Conservation (phyloP, 2,329 filamentous ascomycete species). For the Alternaria triticina region DNA sequence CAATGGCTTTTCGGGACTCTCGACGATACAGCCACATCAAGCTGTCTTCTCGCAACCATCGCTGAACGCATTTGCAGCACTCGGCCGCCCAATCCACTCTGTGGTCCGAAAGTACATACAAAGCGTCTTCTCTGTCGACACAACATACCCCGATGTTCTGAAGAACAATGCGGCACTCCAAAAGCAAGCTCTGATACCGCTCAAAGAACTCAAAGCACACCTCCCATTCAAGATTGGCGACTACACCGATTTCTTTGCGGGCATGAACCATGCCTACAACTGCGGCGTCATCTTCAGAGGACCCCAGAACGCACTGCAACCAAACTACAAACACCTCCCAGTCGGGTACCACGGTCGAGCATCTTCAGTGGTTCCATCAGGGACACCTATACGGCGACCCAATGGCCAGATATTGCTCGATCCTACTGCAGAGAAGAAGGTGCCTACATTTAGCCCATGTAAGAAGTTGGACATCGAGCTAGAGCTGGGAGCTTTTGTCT, state of each 20-base stretch:
- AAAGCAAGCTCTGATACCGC: constrained; percentile 64
- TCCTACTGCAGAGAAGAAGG: constrained; percentile 65
- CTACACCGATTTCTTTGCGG: constrained; percentile 87
- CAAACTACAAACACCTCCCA: constrained; percentile 81
- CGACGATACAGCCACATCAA: constrained; percentile 63
- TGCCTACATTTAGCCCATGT: constrained; percentile 68
- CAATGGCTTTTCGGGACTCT: constrained; percentile 66
- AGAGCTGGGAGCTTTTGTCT: constrained; percentile 78
- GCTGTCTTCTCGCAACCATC: constrained; percentile 69
- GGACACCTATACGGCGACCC: constrained; percentile 74
- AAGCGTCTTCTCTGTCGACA: constrained; percentile 66
- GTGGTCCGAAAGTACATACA: constrained; percentile 74
- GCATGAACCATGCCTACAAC: constrained; percentile 78
- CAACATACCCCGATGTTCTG: constrained; percentile 65
- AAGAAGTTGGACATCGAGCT: constrained; percentile 79
- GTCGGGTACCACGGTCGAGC: constrained; percentile 83
- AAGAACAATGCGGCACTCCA: constrained; percentile 67
- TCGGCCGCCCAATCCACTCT: constrained; percentile 71
- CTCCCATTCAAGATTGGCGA: constrained; percentile 80
- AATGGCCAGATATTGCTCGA: constrained; percentile 75
- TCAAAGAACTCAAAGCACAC: constrained; percentile 67
- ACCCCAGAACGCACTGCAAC: constrained; percentile 73
- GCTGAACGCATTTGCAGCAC: constrained; percentile 74
- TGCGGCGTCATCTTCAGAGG: constrained; percentile 76
- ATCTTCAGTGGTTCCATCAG: constrained; percentile 76